Evolutionary conservation across 257 asterid genomes (phyloP).

Genomic region (Nicotiana undulata): DNA sequence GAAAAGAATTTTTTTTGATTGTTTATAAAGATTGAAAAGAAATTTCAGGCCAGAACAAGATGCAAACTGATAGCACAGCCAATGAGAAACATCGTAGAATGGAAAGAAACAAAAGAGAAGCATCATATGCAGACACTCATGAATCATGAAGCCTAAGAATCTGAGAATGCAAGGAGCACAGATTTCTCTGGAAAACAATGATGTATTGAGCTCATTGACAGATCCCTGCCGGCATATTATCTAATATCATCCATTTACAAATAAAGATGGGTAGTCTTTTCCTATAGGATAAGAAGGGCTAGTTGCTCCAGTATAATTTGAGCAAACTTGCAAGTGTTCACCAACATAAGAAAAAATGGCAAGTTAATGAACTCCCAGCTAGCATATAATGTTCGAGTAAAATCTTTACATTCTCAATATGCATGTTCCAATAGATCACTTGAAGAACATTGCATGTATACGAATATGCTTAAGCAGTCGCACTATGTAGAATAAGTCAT

Average conservation of each 20-base stretch:
- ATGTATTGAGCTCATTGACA: background rate
- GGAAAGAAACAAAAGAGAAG: slow-evolving; percentile 6
- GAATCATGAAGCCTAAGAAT: background rate
- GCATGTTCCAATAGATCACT: background rate
- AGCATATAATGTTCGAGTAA: background rate
- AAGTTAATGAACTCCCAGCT: background rate
- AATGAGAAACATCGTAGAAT: background rate
- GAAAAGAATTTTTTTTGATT: background rate
- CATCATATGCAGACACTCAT: background rate
- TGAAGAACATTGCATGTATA: background rate
- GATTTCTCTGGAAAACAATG: background rate
- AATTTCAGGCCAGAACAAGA: background rate
- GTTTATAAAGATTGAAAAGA: background rate
- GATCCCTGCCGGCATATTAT: background rate
- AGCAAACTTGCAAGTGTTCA: background rate
- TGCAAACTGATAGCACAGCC: background rate
- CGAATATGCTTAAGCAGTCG: background rate
- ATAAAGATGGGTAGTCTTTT: background rate
- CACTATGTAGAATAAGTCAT: background rate
- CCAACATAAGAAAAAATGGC: background rate
- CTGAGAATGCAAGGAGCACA: background rate
- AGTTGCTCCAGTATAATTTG: background rate
- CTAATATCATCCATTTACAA: background rate
- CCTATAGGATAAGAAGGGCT: background rate
- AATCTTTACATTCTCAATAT: background rate